These are phyloP conservation scores for Anastatica hierochuntica DNA, from an alignment of 345 rosid species.

Conservation along the genomic window DNA sequence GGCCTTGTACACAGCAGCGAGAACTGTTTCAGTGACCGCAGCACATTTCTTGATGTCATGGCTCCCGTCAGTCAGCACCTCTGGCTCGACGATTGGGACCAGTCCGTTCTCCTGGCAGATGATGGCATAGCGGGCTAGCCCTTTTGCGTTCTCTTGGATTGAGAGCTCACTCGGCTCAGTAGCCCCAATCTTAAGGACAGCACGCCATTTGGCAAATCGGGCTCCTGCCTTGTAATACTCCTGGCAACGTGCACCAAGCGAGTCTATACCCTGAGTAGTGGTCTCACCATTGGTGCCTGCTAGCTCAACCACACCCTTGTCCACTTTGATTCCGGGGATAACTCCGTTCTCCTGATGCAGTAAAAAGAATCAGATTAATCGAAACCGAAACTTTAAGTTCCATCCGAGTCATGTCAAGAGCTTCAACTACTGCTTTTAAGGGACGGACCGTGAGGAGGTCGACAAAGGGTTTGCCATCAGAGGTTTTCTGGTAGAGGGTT, in stretches of 20 bases:
- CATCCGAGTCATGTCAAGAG: slow-evolving; percentile 9
- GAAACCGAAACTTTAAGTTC: not conserved
- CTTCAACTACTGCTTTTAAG: not conserved
- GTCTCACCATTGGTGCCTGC: slow-evolving; percentile 87
- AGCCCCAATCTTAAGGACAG: slow-evolving; percentile 81
- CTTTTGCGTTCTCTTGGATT: slow-evolving; percentile 86
- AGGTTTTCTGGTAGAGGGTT: slow-evolving; percentile 82
- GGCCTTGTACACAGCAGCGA: slow-evolving; percentile 88
- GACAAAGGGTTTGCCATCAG: slow-evolving; percentile 71
- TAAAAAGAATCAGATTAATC: not conserved
- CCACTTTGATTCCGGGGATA: slow-evolving; percentile 88
- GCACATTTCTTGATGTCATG: slow-evolving; percentile 83
- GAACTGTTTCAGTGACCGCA: slow-evolving; percentile 69
- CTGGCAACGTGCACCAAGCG: slow-evolving; percentile 65
- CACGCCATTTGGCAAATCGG: slow-evolving; percentile 94
- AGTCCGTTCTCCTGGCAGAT: slow-evolving; percentile 92
- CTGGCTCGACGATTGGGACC: slow-evolving; percentile 92
- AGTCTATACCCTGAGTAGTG: slow-evolving; percentile 89
- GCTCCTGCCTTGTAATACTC: slow-evolving; percentile 94
- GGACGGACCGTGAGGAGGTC: slow-evolving; percentile 43
- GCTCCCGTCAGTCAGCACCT: slow-evolving; percentile 72
- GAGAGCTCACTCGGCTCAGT: slow-evolving; percentile 75
- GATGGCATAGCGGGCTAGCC: slow-evolving; percentile 87
- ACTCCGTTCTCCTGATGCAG: slow-evolving; percentile 50
- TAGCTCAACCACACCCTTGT: slow-evolving; percentile 78